phyloP scores from a whole-genome alignment of 768 basidiomycete genomes.

The Pisolithus tinctorius region DNA sequence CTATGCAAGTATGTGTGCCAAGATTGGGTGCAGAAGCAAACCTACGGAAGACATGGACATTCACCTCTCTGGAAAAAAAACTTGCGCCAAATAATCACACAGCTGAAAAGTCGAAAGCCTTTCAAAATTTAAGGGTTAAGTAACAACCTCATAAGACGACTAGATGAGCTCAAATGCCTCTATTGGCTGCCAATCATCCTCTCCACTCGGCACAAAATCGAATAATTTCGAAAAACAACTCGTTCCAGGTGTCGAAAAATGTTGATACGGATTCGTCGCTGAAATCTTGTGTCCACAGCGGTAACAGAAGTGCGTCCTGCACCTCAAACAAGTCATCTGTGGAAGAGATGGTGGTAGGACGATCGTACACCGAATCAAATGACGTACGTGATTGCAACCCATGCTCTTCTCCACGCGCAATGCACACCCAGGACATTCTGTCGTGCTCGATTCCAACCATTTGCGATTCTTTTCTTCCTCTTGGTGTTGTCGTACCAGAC shows the following conservation, averaged over 20 bases:
- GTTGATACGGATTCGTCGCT: slow-evolving; percentile 51
- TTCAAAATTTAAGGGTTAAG: too few species aligned
- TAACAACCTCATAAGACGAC: background rate
- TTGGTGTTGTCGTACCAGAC: slow-evolving; percentile 53
- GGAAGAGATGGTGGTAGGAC: background rate
- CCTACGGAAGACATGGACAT: too few species aligned
- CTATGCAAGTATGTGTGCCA: too few species aligned
- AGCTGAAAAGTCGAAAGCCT: too few species aligned
- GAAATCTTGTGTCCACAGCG: slow-evolving; percentile 57
- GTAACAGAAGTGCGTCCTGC: slow-evolving; percentile 76
- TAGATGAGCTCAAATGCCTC: slow-evolving; percentile 31
- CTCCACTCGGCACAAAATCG: slow-evolving; percentile 36
- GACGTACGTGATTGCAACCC: slow-evolving; percentile 85
- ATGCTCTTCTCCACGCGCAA: slow-evolving; percentile 67
- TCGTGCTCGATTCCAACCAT: slow-evolving; percentile 68
- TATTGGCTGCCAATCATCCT: slow-evolving; percentile 43
- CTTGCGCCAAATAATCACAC: too few species aligned
- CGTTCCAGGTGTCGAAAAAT: slow-evolving; percentile 52
- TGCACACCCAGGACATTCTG: slow-evolving; percentile 65
- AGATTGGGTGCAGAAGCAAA: too few species aligned
- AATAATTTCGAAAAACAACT: slow-evolving; percentile 64
- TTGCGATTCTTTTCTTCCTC: slow-evolving; percentile 71
- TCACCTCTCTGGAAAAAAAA: too few species aligned
- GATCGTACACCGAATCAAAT: background rate
- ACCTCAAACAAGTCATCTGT: slow-evolving; percentile 77